A percentile compares a stretch with the other conserved stretches of the same genome.
phyloP scores from a whole-genome alignment of 208 protist species.

The Acanthamoeba lenticulata region DNA sequence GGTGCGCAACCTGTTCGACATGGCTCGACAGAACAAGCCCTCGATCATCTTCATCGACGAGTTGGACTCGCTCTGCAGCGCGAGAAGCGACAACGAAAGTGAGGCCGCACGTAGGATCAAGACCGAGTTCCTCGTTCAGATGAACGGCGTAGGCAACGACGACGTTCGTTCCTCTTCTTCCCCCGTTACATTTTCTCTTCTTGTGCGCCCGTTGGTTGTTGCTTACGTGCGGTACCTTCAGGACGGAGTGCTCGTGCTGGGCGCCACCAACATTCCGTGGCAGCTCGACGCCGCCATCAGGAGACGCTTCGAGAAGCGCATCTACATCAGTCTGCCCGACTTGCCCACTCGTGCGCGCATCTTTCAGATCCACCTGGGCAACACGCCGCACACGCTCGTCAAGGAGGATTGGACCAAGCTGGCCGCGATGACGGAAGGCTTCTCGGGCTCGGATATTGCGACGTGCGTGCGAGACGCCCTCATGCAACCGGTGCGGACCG shows the following conservation, averaged over 20 bases:
- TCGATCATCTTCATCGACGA: slow-evolving; percentile 99
- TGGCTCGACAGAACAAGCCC: slow-evolving; percentile 93
- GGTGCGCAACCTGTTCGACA: slow-evolving; percentile 96
- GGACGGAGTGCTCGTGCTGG: slow-evolving; percentile 86
- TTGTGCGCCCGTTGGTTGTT: too few relatives aligned
- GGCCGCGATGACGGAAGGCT: slow-evolving; percentile 92
- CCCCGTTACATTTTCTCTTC: neutral
- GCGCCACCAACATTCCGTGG: slow-evolving; percentile 91
- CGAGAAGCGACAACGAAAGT: slow-evolving; percentile 91
- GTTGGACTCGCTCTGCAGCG: slow-evolving; percentile 97
- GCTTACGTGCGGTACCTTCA: too few relatives aligned
- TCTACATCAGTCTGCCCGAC: slow-evolving; percentile 94
- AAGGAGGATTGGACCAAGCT: slow-evolving; percentile 93
- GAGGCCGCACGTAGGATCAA: slow-evolving; percentile 97
- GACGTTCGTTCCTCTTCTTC: slow-evolving; percentile 67
- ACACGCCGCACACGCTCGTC: slow-evolving; percentile 91
- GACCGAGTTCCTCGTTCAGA: slow-evolving; percentile 99
- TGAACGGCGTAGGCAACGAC: slow-evolving; percentile 88
- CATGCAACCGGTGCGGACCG: slow-evolving; percentile 97
- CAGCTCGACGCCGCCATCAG: slow-evolving; percentile 88
- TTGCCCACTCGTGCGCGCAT: slow-evolving; percentile 86
- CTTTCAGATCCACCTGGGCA: slow-evolving; percentile 97
- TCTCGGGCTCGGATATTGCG: slow-evolving; percentile 97
- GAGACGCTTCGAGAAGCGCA: slow-evolving; percentile 90
- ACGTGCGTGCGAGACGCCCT: slow-evolving; percentile 96